Conservation (phyloP, 495 filamentous ascomycete species). For the Talaromyces thailandensis region DNA sequence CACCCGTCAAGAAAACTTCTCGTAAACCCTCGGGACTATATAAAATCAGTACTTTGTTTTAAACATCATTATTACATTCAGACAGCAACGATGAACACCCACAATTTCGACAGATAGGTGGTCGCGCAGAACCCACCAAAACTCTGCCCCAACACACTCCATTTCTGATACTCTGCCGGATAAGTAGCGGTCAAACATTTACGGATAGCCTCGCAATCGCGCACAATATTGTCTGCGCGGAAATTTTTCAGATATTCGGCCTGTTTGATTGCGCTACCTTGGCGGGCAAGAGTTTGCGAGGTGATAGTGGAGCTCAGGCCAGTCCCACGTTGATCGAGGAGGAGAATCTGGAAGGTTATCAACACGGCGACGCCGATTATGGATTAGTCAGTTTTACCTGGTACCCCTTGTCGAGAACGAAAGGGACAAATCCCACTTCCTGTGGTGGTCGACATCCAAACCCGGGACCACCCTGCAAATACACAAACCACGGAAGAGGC, state of each 20-base stretch:
- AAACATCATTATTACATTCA: not conserved
- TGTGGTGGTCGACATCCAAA: conserved; percentile 67
- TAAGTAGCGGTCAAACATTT: conserved; percentile 60
- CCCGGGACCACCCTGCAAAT: conserved; percentile 72
- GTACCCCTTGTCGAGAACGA: conserved; percentile 74
- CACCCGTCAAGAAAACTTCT: conserved; percentile 78
- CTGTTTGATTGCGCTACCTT: conserved; percentile 57
- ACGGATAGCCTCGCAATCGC: conserved; percentile 80
- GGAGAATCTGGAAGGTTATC: conserved; percentile 50
- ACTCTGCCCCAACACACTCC: conserved; percentile 80
- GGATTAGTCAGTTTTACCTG: conserved; percentile 27
- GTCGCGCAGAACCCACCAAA: conserved; percentile 83
- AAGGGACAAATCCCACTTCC: conserved; percentile 52
- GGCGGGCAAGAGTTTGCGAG: conserved; percentile 53
- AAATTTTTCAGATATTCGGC: conserved; percentile 78
- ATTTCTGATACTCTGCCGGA: conserved; percentile 63
- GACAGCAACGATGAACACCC: conserved; percentile 13
- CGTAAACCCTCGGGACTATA: conserved; percentile 59
- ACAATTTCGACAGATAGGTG: conserved; percentile 74
- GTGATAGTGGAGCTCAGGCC: conserved; percentile 75
- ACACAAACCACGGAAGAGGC: conserved; percentile 54
- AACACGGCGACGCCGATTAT: not conserved
- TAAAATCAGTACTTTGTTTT: not conserved
- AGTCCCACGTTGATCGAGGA: conserved; percentile 82
- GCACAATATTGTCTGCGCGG: conserved; percentile 82